Evolutionary conservation across 345 rosid species (phyloP), one percentile per base, ranked within the genome.

Genomic region (Leavenworthia alabamica): DNA sequence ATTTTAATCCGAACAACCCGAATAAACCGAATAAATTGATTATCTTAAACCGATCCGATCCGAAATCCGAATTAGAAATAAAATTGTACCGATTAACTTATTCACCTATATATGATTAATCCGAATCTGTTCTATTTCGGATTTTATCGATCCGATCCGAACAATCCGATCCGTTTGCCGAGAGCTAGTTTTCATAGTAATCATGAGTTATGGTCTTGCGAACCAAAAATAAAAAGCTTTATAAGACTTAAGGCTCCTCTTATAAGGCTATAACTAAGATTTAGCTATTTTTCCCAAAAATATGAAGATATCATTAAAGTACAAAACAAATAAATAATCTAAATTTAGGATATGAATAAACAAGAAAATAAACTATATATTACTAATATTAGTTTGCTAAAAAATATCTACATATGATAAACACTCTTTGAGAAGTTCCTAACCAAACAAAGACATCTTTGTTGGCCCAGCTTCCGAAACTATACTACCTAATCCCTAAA

Each of bases 391-490:
- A n/a, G n/a, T n/a, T 17, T 17, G 22, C 15, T 27, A 8, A 17
- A 49, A 20, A 23, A 15, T 24, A 36, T 48, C 17, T 47, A 48
- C 0, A 48, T 1, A 48, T 1, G 16, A 60, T 28, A 60, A 20
- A 23, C 37, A 13, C 24, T 44, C 32, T 60, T 37, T 29, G 20
- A 17, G 19, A 58, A 28, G 12, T 43, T 51, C 44, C 39, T 14
- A 52, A 53, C 6, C 44, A 64, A 53, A 31, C 19, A 53, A 49
- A 17, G 46, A 47, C 39, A 60, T 16, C 5, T 13, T 45, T 37
- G 7, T 16, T 63, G 53, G 60, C 43, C 60, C 60, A 42, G 51
- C 26, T 23, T 42, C 27, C 8, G 23, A 64, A 14, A 53, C 17
- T 42, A 12, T 42, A n/a, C 53, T 8, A 62, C 57, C 56, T 40